A percentile compares a stretch with the other conserved stretches of the same genome.
Conservation (phyloP, 192 early-diverging fungal genomes). For the Phycomyces nitens region DNA sequence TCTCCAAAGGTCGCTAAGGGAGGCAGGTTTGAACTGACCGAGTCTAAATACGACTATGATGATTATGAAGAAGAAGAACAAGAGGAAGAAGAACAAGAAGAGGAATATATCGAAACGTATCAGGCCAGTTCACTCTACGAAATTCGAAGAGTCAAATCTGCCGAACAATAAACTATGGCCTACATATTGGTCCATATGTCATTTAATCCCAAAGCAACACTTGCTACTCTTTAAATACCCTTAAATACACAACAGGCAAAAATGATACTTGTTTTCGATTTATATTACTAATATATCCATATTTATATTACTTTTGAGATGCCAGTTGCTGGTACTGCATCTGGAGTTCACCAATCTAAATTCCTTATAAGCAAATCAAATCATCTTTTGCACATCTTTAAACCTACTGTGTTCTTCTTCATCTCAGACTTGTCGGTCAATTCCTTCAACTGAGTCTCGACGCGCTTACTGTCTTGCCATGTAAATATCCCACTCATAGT, state of each 20-base stretch:
- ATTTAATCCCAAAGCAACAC: too few species aligned
- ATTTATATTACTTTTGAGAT: constrained; percentile 5
- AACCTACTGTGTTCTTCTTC: constrained; percentile 69
- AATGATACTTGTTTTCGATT: too few species aligned
- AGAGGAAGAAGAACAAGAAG: background rate
- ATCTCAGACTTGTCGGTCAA: constrained; percentile 80
- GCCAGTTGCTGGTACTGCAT: constrained; percentile 29
- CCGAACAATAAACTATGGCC: too few species aligned
- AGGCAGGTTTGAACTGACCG: background rate
- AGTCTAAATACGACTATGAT: background rate
- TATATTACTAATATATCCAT: too few species aligned
- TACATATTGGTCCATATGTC: too few species aligned
- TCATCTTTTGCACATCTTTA: background rate
- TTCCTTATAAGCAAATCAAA: background rate
- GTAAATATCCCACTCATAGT: too few species aligned
- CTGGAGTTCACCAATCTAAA: constrained; percentile 27
- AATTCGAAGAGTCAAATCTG: background rate
- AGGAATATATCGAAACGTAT: background rate
- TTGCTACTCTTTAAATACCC: too few species aligned
- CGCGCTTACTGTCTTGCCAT: constrained; percentile 80
- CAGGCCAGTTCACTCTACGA: background rate
- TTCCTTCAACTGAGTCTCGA: constrained; percentile 78
- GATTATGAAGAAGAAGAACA: background rate
- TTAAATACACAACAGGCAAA: too few species aligned
- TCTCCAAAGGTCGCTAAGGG: background rate